phyloP scores from a whole-genome alignment of 2,329 filamentous ascomycete species.

The Eutypa lata region DNA sequence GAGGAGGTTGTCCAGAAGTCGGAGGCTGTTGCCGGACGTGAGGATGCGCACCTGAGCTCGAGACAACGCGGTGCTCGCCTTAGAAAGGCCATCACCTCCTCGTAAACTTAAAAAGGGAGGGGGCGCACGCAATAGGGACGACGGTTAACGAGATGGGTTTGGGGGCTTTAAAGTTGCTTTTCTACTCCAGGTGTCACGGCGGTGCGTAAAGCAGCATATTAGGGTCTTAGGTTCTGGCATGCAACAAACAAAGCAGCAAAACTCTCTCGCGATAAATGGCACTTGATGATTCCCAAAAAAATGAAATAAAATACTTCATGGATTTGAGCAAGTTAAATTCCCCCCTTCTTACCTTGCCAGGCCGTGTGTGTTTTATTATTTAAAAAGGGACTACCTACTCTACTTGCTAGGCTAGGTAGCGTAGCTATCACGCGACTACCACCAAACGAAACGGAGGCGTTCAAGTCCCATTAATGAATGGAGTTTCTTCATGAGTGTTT shows the following conservation, averaged over 20 bases:
- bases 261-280: constrained; percentile 21
- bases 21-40: constrained; percentile 62
- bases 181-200: constrained; percentile 33
- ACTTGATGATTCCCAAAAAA: constrained; percentile 3
- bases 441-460: background rate
- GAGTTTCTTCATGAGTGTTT: too few relatives aligned
- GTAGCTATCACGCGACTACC: background rate
- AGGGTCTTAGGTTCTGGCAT: constrained; percentile 34
- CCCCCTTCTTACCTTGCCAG: background rate
- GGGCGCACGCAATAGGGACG: constrained; percentile 19
- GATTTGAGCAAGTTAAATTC: background rate
- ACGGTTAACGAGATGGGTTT: constrained; percentile 21
- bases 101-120: constrained; percentile 41
- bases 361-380: background rate
- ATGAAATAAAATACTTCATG: background rate
- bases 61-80: constrained; percentile 81
- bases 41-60: constrained; percentile 70
- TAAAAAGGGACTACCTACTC: too few relatives aligned
- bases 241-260: constrained; percentile 20
- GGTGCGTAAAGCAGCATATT: constrained; percentile 35
- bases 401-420: too few relatives aligned
- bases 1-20: constrained; percentile 95
- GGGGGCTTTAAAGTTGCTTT: constrained; percentile 33
- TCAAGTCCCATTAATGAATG: background rate
- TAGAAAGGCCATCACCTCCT: constrained; percentile 63